phyloP scores from a whole-genome alignment of 2,329 filamentous ascomycete species.

The Dryadomyces quercus-mongolicae region DNA sequence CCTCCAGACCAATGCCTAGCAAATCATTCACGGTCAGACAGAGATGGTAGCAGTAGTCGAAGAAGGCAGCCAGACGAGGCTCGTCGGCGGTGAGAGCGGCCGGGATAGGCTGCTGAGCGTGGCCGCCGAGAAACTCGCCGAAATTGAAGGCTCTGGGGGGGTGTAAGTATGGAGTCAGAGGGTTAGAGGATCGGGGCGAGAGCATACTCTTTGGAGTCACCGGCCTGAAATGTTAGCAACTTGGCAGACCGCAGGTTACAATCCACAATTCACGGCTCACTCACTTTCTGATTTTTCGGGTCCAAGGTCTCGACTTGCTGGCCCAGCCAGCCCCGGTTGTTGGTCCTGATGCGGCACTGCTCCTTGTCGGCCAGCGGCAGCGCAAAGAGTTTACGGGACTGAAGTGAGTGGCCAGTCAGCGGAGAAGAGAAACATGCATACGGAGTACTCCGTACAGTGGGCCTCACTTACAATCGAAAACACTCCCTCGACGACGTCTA shows the following conservation, averaged over 20 bases:
- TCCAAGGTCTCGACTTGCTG: conserved; percentile 86
- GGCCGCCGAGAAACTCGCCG: conserved; percentile 57
- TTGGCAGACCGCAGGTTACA: no score
- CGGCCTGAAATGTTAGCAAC: conserved; percentile 35
- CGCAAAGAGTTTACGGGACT: conserved; percentile 64
- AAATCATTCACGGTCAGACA: conserved; percentile 63
- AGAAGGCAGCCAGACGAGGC: conserved; percentile 52
- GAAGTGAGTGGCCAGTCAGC: not conserved
- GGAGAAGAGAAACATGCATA: not conserved
- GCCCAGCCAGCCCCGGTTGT: conserved; percentile 81
- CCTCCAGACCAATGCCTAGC: conserved; percentile 65
- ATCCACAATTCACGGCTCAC: conserved; percentile 14
- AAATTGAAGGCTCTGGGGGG: conserved; percentile 74
- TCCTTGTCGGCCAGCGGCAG: conserved; percentile 61
- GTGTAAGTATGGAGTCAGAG: not conserved
- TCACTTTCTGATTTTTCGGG: conserved; percentile 64
- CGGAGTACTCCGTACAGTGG: no score
- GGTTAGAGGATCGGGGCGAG: not conserved
- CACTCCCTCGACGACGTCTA: conserved; percentile 52
- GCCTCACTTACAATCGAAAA: conserved; percentile 53
- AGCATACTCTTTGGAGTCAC: conserved; percentile 76
- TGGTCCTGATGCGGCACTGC: conserved; percentile 58
- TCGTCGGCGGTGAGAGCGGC: conserved; percentile 46
- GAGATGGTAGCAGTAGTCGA: conserved; percentile 56
- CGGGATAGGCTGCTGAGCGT: conserved; percentile 69